A percentile compares a stretch with the other conserved stretches of the same genome.
These are phyloP conservation scores for Cyberlindnera mrakii DNA, from an alignment of 805 yeast genomes.

Conservation along the genomic window DNA sequence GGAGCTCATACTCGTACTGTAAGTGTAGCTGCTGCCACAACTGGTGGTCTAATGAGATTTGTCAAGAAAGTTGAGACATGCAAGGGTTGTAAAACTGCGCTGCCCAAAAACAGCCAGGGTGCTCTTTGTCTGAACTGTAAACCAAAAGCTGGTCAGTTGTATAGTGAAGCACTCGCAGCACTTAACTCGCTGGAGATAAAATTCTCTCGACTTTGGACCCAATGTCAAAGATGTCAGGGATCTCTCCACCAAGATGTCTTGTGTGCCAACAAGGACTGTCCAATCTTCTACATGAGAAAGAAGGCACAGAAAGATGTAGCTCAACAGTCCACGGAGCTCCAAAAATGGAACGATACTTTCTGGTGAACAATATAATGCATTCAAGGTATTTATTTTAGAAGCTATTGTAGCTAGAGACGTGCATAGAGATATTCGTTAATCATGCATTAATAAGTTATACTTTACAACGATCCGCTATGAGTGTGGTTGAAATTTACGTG, in stretches of 20 bases:
- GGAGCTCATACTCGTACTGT: slow-evolving; percentile 84
- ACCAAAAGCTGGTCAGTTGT: slow-evolving; percentile 65
- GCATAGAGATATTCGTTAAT: background rate
- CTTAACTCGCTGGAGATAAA: slow-evolving; percentile 76
- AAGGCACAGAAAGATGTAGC: slow-evolving; percentile 37
- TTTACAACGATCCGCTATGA: slow-evolving; percentile 1
- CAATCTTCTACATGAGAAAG: slow-evolving; percentile 93
- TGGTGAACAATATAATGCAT: slow-evolving; percentile 14
- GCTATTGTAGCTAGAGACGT: no score
- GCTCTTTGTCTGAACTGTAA: slow-evolving; percentile 80
- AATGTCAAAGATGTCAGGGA: slow-evolving; percentile 97
- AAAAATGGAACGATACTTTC: slow-evolving; percentile 32
- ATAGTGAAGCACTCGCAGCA: slow-evolving; percentile 72
- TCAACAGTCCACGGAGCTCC: slow-evolving; percentile 31
- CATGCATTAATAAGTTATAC: background rate
- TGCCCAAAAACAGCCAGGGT: slow-evolving; percentile 51
- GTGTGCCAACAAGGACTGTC: slow-evolving; percentile 94
- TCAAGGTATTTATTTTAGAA: no score
- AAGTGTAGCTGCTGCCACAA: slow-evolving; percentile 41
- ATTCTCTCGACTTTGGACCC: slow-evolving; percentile 92
- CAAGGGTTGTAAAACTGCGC: slow-evolving; percentile 80
- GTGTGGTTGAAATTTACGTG: slow-evolving; percentile 2
- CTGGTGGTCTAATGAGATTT: slow-evolving; percentile 87
- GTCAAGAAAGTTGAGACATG: slow-evolving; percentile 86
- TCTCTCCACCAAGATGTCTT: slow-evolving; percentile 92